A percentile compares a stretch with the other conserved stretches of the same genome.
Evolutionary conservation across 805 yeast species (phyloP).

Genomic region (Ogataea saltuana): DNA sequence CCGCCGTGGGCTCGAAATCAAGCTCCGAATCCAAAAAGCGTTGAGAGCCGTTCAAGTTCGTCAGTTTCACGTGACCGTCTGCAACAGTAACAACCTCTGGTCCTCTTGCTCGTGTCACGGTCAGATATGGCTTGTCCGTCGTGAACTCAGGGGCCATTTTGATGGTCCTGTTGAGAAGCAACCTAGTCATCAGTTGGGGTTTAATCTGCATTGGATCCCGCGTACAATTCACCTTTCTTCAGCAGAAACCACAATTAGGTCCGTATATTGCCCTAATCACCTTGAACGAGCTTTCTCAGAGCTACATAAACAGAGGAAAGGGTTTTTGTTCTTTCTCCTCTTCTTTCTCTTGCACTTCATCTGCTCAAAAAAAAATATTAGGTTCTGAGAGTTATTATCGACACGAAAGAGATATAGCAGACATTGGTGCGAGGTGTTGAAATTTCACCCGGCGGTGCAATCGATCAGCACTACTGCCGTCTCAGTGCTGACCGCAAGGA

Average conservation of each 20-base stretch:
- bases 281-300: neutral
- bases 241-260: neutral
- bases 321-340: neutral
- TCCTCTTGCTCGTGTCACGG: conserved; percentile 30
- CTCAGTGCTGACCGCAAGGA: conserved; percentile 12
- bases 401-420: neutral
- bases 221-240: neutral
- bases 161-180: conserved; percentile 11
- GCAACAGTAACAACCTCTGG: conserved; percentile 30
- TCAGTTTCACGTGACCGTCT: conserved; percentile 22
- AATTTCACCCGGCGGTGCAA: neutral
- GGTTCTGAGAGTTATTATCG: neutral
- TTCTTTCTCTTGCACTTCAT: neutral
- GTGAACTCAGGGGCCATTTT: conserved; percentile 18
- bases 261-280: neutral
- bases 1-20: conserved; percentile 28
- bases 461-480: neutral
- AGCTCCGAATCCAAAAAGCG: conserved; percentile 16
- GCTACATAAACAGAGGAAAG: neutral
- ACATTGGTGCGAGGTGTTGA: neutral
- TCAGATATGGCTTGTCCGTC: conserved; percentile 19
- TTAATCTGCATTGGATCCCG: neutral
- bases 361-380: neutral
- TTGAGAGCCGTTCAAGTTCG: conserved; percentile 16
- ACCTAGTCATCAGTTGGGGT: neutral